Base-by-base conservation (phyloP, 2,329 filamentous ascomycete genomes). In the Pestalotiopsis sp. region DNA sequence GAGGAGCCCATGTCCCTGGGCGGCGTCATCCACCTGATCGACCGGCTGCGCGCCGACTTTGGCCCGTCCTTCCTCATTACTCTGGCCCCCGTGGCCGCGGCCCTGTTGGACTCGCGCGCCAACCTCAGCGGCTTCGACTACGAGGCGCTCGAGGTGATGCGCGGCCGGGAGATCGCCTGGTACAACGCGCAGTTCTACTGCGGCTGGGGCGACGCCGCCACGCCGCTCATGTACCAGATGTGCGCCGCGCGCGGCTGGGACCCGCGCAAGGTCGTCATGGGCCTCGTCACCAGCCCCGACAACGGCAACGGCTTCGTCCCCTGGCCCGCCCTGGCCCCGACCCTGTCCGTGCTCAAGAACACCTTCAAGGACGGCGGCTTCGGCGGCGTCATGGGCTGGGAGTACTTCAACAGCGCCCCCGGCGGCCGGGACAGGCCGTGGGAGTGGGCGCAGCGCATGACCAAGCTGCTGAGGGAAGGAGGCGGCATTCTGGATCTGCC, bases 161-260 rank as follows among this genome's bases (percentile, higher is more conserved):
- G 89, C 24, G 89, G 89, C 0, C 75, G 77, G 17, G 85, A 91
- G 69, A 91, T 95, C 24, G 86, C 85, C 1, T 96, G 92, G 91
- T 95, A 95, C 76, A 94, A 95, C 73, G 84, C 91, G 13, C 93
- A 95, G 74, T 94, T 95, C 78, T 95, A 96, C 81, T 94, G 92
- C 74, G 92, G 92, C 1, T 95, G 93, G 92, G 91, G 92, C 4
- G 88, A 89, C 62, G 88, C 89, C 1, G 81, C 84, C 35, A 86
- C 82, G 65, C 79, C 82, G 9, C 72, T 77, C 69, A 82, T 84
- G 78, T 85, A 85, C 71, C 79, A 83, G 72, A 79, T 80, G 75
- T 78, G 83, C 59, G 67, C 82, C 52, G 78, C 81, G 10, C 81
- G 82, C 9, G 92, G 92, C 9, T 95, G 91, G 90, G 81, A 83